Evolutionary conservation across 805 yeast species (phyloP), one percentile per base, ranked within the genome.

Genomic region (Pichia membranifaciens): DNA sequence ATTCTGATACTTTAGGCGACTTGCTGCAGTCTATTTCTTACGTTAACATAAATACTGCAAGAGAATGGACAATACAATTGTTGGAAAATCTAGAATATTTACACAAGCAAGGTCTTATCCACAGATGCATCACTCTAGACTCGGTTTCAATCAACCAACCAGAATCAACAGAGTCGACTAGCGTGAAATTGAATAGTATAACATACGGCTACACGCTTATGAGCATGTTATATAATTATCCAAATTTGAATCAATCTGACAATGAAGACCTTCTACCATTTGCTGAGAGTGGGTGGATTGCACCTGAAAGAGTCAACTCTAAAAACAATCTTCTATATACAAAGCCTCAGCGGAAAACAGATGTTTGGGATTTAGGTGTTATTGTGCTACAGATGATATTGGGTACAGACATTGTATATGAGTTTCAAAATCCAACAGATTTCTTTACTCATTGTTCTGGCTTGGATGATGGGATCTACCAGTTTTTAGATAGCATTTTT

Each of bases 291-390:
- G 45, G 61, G 0, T 90, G 97, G 96, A 67, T 64, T 12, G 95
- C 97, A 0, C 97, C 98, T 0, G 97, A 90, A 61, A 53, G 82
- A 50, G 62, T 57, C 33, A 56, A 57, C 41, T 38, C 55, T 1
- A 57, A 56, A 10, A 59, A 53, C 29, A 36, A 47, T 1, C 41
- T 53, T 1, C 61, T 58, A 15, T 66, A 60, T 43, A 57, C 64
- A 32, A 77, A 73, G 48, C 82, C 85, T 13, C 83, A 83, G 48
- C 70, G 89, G 33, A 86, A 88, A 62, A 82, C 96, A 0, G 99
- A 93, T 68, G 84, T 93, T 9, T 93, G 98, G 98, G 86, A 86
- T 58, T 66, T 89, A 35, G 99, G 97, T 7, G 87, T 87, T 0
- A 62, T 85, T 6, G 82, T 91, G 54, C 72, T 81, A 16, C 80